Conservation (phyloP, 202 grass and related monocot species). For the Brachypodium distachyon region DNA sequence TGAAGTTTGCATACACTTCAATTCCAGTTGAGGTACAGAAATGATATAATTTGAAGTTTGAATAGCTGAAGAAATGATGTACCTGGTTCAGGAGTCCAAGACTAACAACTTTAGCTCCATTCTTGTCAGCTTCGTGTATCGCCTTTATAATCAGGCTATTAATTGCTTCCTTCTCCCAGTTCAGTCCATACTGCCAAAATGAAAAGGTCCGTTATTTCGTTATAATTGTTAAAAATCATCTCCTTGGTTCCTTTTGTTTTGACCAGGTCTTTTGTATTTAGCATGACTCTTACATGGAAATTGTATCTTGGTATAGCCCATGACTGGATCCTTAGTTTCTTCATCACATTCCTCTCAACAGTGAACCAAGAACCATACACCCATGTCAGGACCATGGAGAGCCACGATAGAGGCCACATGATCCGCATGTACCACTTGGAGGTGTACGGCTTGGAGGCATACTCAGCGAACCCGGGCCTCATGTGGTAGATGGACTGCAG, state of each 20-base stretch:
- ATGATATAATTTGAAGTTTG: background rate
- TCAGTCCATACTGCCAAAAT: slow-evolving; percentile 35
- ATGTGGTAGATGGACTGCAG: slow-evolving; percentile 76
- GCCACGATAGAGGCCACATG: slow-evolving; percentile 57
- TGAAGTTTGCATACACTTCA: background rate
- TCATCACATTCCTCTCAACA: slow-evolving; percentile 60
- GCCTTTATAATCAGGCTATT: slow-evolving; percentile 55
- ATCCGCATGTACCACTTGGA: slow-evolving; percentile 58
- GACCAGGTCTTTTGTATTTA: background rate
- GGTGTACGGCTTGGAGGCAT: slow-evolving; percentile 58
- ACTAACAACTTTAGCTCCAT: slow-evolving; percentile 68
- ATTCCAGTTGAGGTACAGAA: background rate
- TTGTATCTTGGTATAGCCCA: slow-evolving; percentile 91
- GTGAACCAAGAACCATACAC: slow-evolving; percentile 61
- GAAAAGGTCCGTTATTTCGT: background rate
- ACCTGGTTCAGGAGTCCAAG: slow-evolving; percentile 80
- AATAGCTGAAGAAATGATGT: background rate
- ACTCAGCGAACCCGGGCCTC: slow-evolving; percentile 63
- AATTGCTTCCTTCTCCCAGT: slow-evolving; percentile 42
- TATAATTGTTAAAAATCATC: background rate
- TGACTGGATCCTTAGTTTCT: slow-evolving; percentile 74
- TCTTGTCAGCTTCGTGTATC: slow-evolving; percentile 51
- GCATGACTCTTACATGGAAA: slow-evolving; percentile 28
- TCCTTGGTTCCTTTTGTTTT: background rate
- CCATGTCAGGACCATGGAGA: slow-evolving; percentile 66